Evolutionary conservation across 1,284 basidiomycete species (phyloP).

Genomic region (Pseudozyma tsukubaensis): DNA sequence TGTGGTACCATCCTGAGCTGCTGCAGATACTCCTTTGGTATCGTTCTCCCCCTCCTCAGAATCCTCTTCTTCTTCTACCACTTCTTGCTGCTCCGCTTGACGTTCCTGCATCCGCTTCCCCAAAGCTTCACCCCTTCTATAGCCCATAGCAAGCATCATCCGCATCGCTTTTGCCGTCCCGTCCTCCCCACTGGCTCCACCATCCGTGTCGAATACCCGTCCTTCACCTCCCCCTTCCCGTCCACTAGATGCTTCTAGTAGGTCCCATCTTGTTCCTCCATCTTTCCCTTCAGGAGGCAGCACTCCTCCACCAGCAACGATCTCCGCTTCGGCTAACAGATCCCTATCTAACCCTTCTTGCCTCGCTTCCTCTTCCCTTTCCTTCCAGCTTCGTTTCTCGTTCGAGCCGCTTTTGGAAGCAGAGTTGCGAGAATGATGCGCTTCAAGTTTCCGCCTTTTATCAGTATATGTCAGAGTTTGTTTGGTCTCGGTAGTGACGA

Average conservation of each 20-base stretch:
- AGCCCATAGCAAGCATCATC: slow-evolving; percentile 63
- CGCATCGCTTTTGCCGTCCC: slow-evolving; percentile 44
- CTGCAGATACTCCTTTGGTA: background rate
- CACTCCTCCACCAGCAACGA: slow-evolving; percentile 40
- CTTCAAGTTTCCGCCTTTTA: slow-evolving; percentile 27
- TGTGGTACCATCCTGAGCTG: background rate
- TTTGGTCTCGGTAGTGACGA: slow-evolving; percentile 15
- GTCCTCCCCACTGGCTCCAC: slow-evolving; percentile 1
- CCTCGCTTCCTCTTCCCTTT: slow-evolving; percentile 35
- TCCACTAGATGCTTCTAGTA: slow-evolving; percentile 5
- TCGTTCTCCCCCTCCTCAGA: slow-evolving; percentile 26
- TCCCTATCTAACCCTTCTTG: slow-evolving; percentile 39
- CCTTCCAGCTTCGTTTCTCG: slow-evolving; percentile 10
- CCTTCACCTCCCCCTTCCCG: background rate
- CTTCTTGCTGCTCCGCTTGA: background rate
- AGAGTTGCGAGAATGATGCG: slow-evolving; percentile 13
- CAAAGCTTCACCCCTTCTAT: slow-evolving; percentile 36
- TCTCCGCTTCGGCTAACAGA: slow-evolving; percentile 47
- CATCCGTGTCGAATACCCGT: background rate
- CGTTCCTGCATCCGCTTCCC: slow-evolving; percentile 25
- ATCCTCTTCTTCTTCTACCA: slow-evolving; percentile 19
- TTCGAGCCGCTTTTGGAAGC: too few species aligned
- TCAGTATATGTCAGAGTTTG: slow-evolving; percentile 36
- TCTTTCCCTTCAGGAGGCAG: slow-evolving; percentile 24
- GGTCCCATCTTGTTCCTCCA: slow-evolving; percentile 29